Evolutionary conservation across 129 eudicot genomes (phyloP), one percentile per base, ranked within the genome.

Genomic region (Heracleum sosnowskyi): DNA sequence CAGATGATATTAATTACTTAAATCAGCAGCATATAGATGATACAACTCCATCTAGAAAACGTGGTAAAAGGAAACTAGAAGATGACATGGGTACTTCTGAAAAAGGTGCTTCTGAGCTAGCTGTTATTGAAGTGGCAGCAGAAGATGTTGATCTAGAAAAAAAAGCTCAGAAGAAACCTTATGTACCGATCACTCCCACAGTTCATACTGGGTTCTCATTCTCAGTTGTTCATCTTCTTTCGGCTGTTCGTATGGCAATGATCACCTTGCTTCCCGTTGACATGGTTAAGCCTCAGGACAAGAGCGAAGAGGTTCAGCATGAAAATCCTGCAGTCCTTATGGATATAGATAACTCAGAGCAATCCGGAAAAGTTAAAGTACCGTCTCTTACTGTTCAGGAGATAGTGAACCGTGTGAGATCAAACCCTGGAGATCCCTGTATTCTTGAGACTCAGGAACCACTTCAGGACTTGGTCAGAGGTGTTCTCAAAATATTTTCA

Each of bases 391-490:
- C 77, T 26, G 77, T 73, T 73, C 77, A 73, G 15, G 77, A 73
- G 16, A 73, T 96, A 68, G 97, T 92, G 71, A 88, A 86, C 84
- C 97, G 97, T 74, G 99, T 96, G 13, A 88, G 82, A 80, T 88
- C 97, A 75, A 92, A 92, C 79, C 99, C 99, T 5, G 93, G 97
- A 15, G 99, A 96, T 87, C 99, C 99, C 20, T 86, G 90, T 78
- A 92, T 96, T 79, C 97, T 96, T 79, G 97, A 92, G 80, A 92
- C 99, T 51, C 97, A 87, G 77, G 99, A 96, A 81, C 99, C 99
- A 4, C 95, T 96, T 82, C 97, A 88, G 78, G 99, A 96, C 84
- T 81, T 96, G 79, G 84, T 96, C 49, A 83, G 97, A 84, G 99
- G 99, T 46, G 99, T 92, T 75, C 80, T 96, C 70, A 96, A 92